Conservation (phyloP, 345 rosid species). For the Lagerstroemia speciosa region DNA sequence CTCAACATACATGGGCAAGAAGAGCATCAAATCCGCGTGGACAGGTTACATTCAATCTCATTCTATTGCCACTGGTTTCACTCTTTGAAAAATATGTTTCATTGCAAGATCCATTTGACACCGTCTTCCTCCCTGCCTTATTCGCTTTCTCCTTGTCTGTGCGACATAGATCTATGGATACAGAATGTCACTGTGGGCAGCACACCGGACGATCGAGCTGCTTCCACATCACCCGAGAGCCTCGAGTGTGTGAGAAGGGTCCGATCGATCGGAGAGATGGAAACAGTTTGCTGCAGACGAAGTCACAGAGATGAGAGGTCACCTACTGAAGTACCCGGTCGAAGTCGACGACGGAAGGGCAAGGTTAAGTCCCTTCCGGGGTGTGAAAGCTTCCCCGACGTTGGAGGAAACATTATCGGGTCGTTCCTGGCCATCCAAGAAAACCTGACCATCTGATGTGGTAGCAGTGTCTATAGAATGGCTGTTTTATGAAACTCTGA, state of each 20-base stretch:
- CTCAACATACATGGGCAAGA: conserved; percentile 76
- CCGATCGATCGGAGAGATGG: conserved; percentile 53
- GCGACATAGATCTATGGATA: conserved; percentile 63
- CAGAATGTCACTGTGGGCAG: conserved; percentile 92
- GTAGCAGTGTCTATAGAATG: background rate
- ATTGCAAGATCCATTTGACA: background rate
- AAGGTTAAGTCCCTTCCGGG: conserved; percentile 70
- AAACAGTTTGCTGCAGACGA: conserved; percentile 54
- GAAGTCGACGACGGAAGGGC: conserved; percentile 70
- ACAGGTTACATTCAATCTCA: conserved; percentile 41
- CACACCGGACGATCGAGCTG: conserved; percentile 52
- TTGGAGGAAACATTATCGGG: conserved; percentile 73
- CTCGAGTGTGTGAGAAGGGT: conserved; percentile 75
- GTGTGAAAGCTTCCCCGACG: conserved; percentile 71
- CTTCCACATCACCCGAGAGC: conserved; percentile 54
- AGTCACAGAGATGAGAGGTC: conserved; percentile 75
- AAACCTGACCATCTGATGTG: conserved; percentile 66
- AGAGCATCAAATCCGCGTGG: conserved; percentile 53
- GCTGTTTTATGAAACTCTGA: background rate
- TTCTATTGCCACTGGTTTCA: background rate
- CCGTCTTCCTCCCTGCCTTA: background rate
- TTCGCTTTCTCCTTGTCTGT: background rate
- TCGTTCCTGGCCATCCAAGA: conserved; percentile 76
- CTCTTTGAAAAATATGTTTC: background rate
- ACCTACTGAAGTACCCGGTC: conserved; percentile 76